Percentiles rank a stretch among this genome's conserved stretches.
Evolutionary conservation across 2,329 filamentous ascomycete species (phyloP).

Genomic region (Bipolaris victoriae): DNA sequence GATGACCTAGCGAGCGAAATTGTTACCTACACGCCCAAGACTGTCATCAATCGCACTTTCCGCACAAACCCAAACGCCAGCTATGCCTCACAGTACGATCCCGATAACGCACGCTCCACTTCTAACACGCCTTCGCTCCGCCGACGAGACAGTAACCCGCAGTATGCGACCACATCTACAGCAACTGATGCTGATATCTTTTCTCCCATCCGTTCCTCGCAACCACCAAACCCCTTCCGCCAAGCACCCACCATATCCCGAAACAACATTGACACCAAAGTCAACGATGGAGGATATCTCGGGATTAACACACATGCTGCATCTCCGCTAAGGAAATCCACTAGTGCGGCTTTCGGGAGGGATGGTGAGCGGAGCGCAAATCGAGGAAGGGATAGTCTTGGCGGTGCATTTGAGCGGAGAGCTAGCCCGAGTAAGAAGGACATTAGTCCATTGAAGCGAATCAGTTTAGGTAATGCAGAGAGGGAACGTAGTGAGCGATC

Average conservation of each 20-base stretch:
- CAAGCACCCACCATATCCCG: constrained; percentile 59
- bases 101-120: constrained; percentile 57
- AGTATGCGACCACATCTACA: constrained; percentile 49
- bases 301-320: constrained; percentile 80
- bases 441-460: constrained; percentile 54
- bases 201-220: constrained; percentile 55
- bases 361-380: constrained; percentile 31
- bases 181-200: constrained; percentile 48
- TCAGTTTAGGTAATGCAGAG: constrained; percentile 44
- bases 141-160: constrained; percentile 32
- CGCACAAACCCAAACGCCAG: constrained; percentile 82
- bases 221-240: constrained; percentile 56
- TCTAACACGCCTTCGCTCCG: constrained; percentile 37
- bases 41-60: constrained; percentile 73
- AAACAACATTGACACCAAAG: constrained; percentile 41
- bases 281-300: constrained; percentile 72
- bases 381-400: constrained; percentile 25
- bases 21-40: constrained; percentile 66
- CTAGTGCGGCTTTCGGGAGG: constrained; percentile 61
- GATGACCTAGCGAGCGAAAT: constrained; percentile 58
- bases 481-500: constrained; percentile 18
- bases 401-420: constrained; percentile 34
- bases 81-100: constrained; percentile 74
- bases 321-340: constrained; percentile 82
- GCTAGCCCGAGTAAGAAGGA: constrained; percentile 46